Conservation (phyloP, 805 yeast species). For the Starmerella roubikii region DNA sequence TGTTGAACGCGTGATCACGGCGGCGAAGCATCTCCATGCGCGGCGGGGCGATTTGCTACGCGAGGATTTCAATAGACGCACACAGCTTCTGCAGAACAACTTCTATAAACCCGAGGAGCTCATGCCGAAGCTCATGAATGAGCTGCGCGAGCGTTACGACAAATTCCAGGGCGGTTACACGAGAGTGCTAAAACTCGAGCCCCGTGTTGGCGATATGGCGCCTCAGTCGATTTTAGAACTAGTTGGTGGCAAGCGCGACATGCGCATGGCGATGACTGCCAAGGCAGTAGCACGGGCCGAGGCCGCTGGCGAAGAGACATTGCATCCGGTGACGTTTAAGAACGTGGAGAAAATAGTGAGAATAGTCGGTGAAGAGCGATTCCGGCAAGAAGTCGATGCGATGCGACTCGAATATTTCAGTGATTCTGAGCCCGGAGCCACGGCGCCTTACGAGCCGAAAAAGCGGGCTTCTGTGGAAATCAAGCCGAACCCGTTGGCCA, state of each 20-base stretch:
- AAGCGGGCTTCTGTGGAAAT: constrained; percentile 12
- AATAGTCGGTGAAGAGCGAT: constrained; percentile 41
- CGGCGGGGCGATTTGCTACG: neutral
- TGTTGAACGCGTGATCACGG: constrained; percentile 50
- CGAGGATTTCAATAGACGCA: constrained; percentile 6
- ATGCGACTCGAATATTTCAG: constrained; percentile 31
- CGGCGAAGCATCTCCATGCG: constrained; percentile 27
- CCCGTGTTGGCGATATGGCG: constrained; percentile 78
- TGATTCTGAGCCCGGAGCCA: constrained; percentile 4
- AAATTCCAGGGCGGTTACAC: constrained; percentile 71
- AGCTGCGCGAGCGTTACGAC: constrained; percentile 49
- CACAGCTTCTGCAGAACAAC: constrained; percentile 14
- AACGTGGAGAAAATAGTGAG: constrained; percentile 42
- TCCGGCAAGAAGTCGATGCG: constrained; percentile 48
- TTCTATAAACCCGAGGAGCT: constrained; percentile 33
- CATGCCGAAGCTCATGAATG: constrained; percentile 53
- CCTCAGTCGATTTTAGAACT: constrained; percentile 80
- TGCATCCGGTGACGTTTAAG: constrained; percentile 40
- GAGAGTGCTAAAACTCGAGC: constrained; percentile 69
- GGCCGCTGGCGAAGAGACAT: constrained; percentile 38
- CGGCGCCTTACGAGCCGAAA: neutral
- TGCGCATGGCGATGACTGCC: constrained; percentile 67
- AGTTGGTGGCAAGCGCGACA: constrained; percentile 61
- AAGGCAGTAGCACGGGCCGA: constrained; percentile 71
- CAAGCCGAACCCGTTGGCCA: constrained; percentile 9